A percentile compares a stretch with the other conserved stretches of the same genome.
These are phyloP conservation scores for Solanum sejunctum DNA, from an alignment of 257 asterid genomes.

Conservation along the genomic window DNA sequence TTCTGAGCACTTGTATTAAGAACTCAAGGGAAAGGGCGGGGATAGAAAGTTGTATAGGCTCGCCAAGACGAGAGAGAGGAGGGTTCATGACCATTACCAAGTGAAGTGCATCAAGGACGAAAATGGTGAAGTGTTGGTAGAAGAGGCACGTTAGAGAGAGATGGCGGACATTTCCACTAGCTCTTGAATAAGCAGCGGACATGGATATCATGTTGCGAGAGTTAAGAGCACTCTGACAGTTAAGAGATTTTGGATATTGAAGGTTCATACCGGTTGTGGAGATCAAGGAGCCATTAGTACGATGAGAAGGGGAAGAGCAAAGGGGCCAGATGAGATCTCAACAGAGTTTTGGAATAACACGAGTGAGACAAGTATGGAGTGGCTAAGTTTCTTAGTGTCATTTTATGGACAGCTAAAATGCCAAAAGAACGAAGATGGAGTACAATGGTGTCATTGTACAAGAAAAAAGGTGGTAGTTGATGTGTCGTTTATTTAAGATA, in stretches of 20 bases:
- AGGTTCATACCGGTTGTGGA: neutral
- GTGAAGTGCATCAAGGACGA: neutral
- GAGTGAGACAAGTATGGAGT: neutral
- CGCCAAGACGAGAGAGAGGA: neutral
- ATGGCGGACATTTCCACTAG: neutral
- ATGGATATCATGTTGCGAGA: neutral
- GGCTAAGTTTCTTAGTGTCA: neutral
- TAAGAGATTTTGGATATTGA: neutral
- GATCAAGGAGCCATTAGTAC: neutral
- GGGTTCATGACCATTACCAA: neutral
- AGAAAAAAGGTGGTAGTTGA: neutral
- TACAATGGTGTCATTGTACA: neutral
- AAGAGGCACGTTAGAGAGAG: neutral
- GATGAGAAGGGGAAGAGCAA: neutral
- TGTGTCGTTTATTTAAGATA: too few relatives aligned
- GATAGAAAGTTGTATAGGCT: neutral
- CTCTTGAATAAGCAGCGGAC: neutral
- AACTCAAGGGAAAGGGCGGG: neutral
- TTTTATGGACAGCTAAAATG: neutral
- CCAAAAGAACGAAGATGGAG: neutral
- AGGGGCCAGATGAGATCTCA: neutral
- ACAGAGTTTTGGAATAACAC: neutral
- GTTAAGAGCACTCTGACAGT: neutral
- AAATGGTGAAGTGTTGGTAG: neutral
- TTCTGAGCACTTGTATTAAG: neutral